Conservation (phyloP, 371 early-diverging fungal species). For the Lichtheimia ramosa region DNA sequence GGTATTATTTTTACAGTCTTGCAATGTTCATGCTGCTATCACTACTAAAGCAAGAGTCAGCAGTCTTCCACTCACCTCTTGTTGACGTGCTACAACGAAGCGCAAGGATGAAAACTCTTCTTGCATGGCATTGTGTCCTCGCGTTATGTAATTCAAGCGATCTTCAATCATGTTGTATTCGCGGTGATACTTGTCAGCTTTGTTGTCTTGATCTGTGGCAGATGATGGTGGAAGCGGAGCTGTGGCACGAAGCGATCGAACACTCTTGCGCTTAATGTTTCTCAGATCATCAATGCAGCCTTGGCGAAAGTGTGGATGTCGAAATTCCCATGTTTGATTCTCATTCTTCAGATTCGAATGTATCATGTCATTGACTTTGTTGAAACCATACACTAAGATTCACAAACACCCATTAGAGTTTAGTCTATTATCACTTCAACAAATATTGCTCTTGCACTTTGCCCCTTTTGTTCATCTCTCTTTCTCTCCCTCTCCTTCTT, state of each 20-base stretch:
- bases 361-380: conserved; percentile 67
- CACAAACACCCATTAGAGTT: background rate
- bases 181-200: conserved; percentile 8
- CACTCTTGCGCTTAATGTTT: conserved; percentile 64
- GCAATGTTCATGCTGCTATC: too few relatives aligned
- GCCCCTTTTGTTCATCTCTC: too few relatives aligned
- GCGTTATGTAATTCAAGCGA: conserved; percentile 16
- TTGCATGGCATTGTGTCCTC: conserved; percentile 19
- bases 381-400: conserved; percentile 54
- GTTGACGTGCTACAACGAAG: conserved; percentile 29
- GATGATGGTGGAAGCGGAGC: background rate
- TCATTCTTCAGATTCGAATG: conserved; percentile 57
- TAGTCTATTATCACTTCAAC: too few relatives aligned
- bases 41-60: too few relatives aligned
- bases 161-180: conserved; percentile 18
- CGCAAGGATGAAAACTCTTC: conserved; percentile 28
- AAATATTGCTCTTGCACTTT: too few relatives aligned
- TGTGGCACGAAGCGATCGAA: conserved; percentile 28
- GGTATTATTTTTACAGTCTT: too few relatives aligned
- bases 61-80: conserved; percentile 20
- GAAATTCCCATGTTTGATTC: conserved; percentile 73
- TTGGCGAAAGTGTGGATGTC: conserved; percentile 63
- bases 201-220: background rate
- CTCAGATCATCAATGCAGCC: conserved; percentile 58
- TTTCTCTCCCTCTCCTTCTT: too few relatives aligned